Evolutionary conservation across 2,329 filamentous ascomycete species (phyloP).

Genomic region (Cadophora sp.): DNA sequence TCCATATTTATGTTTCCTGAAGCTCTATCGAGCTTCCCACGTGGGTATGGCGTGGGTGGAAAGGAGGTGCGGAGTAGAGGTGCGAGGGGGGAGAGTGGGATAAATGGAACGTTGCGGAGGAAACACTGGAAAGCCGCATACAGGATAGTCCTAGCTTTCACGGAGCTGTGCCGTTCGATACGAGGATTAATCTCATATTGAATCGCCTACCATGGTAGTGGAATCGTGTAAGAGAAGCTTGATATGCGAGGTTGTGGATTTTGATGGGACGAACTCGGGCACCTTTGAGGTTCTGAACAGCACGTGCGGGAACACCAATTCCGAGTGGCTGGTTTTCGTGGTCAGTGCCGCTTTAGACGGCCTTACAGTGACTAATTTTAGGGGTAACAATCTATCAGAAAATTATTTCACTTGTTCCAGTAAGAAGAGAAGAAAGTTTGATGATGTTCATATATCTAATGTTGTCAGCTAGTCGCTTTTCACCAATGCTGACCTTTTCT

Average conservation of each 20-base stretch:
- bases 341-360: constrained; percentile 2
- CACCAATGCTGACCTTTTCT: neutral
- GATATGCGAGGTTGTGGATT: neutral
- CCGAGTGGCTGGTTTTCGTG: constrained; percentile 4
- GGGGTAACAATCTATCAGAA: neutral
- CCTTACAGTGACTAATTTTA: neutral
- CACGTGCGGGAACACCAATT: constrained; percentile 5
- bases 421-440: too few relatives aligned
- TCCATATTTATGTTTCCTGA: constrained; percentile 36
- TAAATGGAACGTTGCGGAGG: constrained; percentile 17
- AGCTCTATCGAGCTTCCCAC: constrained; percentile 24
- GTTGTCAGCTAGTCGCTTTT: neutral
- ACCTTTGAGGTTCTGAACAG: neutral
- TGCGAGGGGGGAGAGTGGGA: constrained; percentile 21
- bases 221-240: neutral
- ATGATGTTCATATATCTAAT: neutral
- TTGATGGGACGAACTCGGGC: neutral
- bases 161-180: neutral
- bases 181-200: neutral
- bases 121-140: neutral
- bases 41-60: constrained; percentile 22
- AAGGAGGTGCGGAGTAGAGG: neutral
- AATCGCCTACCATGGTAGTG: neutral
- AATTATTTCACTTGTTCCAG: neutral
- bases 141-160: neutral